A percentile compares a stretch with the other conserved stretches of the same genome.
Conservation (phyloP, 768 basidiomycete genomes). For the Boletus tomentosulus region DNA sequence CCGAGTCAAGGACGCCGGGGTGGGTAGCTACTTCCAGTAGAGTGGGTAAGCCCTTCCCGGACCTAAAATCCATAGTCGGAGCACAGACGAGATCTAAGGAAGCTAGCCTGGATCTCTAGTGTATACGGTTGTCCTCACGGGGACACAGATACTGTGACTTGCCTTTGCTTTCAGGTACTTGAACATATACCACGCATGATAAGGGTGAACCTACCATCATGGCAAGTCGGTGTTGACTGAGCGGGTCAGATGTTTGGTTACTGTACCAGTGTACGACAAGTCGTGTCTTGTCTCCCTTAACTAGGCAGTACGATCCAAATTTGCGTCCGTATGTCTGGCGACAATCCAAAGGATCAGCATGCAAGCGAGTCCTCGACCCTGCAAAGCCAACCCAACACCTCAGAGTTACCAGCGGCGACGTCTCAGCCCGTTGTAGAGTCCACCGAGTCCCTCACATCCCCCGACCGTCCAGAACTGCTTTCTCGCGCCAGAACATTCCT, state of each 20-base stretch:
- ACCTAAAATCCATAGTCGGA: background rate
- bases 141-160: no score
- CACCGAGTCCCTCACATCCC: background rate
- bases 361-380: background rate
- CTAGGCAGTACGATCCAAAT: no score
- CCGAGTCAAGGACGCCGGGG: no score
- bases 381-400: background rate
- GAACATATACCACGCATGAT: no score
- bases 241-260: no score
- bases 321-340: slow-evolving; percentile 14
- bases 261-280: no score
- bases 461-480: slow-evolving; percentile 42
- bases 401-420: background rate
- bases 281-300: no score
- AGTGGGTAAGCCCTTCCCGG: background rate
- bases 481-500: slow-evolving; percentile 61
- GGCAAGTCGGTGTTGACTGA: no score
- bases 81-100: background rate
- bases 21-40: no score
- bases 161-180: no score
- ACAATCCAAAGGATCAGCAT: slow-evolving; percentile 3
- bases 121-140: no score
- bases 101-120: background rate
- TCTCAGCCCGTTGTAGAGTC: background rate
- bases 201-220: no score